Percentiles rank a stretch among this genome's conserved stretches.
Conservation (phyloP, 2,329 filamentous ascomycete genomes). For the Penicillium rolfsii region DNA sequence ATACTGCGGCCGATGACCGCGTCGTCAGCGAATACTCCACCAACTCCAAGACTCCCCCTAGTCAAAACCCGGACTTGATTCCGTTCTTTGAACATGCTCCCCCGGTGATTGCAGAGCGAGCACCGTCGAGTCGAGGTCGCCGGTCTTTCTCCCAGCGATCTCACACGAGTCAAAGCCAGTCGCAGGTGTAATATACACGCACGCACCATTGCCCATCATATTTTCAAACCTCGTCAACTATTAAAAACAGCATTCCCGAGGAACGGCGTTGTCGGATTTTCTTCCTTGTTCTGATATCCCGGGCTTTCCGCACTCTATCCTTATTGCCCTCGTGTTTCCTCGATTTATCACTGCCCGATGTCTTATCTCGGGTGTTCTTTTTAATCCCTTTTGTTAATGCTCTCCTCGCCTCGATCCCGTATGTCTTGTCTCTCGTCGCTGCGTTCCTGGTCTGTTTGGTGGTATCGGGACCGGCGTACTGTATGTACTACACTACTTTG, state of each 20-base stretch:
- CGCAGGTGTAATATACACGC: slow-evolving; percentile 19
- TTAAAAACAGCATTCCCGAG: slow-evolving; percentile 5
- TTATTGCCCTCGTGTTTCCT: not conserved
- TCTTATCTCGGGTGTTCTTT: not conserved
- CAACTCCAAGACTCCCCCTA: slow-evolving; percentile 46
- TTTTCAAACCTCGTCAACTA: not conserved
- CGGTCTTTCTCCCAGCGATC: slow-evolving; percentile 43
- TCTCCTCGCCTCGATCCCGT: not conserved
- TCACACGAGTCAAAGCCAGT: slow-evolving; percentile 41
- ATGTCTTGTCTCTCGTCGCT: not conserved
- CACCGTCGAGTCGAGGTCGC: slow-evolving; percentile 40
- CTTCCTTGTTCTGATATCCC: slow-evolving; percentile 7
- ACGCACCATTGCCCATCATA: not conserved
- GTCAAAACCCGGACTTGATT: slow-evolving; percentile 51
- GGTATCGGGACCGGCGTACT: not conserved
- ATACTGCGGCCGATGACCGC: slow-evolving; percentile 50
- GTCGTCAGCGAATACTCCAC: slow-evolving; percentile 44
- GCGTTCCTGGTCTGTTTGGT: not conserved
- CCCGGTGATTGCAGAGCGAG: slow-evolving; percentile 30
- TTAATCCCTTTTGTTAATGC: slow-evolving; percentile 2
- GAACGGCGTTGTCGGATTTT: slow-evolving; percentile 7
- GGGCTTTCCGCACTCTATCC: not conserved
- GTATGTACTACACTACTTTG: not conserved
- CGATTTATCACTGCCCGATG: not conserved
- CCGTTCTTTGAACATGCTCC: slow-evolving; percentile 51